Evolutionary conservation across 495 filamentous ascomycete species (phyloP).

Genomic region (Choiromyces venosus): DNA sequence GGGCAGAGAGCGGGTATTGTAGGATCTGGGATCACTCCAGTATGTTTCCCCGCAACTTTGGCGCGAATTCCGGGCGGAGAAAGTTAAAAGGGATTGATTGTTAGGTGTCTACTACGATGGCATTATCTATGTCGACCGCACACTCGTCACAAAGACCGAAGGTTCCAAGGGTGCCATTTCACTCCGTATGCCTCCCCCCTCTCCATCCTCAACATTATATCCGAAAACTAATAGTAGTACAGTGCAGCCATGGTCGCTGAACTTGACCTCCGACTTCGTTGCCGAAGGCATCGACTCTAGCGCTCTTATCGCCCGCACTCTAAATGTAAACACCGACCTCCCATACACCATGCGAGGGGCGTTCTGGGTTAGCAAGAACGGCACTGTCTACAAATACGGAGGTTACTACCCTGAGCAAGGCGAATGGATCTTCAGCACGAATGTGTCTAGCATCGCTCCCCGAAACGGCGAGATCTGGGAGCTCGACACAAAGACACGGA

Average conservation of each 20-base stretch:
- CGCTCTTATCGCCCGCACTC: neutral
- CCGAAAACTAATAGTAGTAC: neutral
- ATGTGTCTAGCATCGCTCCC: neutral
- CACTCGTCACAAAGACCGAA: neutral
- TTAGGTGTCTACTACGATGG: neutral
- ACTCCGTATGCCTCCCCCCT: neutral
- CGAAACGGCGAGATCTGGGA: conserved; percentile 11
- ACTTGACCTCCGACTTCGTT: neutral
- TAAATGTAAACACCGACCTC: neutral
- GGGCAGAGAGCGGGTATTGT: neutral
- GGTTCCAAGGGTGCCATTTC: neutral
- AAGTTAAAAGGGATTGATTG: neutral
- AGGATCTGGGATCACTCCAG: neutral
- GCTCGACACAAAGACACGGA: conserved; percentile 6
- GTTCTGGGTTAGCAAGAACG: conserved; percentile 10
- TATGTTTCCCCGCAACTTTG: neutral
- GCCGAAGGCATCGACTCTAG: neutral
- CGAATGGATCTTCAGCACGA: neutral
- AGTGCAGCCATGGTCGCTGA: neutral
- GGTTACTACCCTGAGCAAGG: conserved; percentile 2
- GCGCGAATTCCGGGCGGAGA: neutral
- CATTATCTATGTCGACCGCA: conserved; percentile 3
- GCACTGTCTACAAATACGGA: conserved; percentile 14
- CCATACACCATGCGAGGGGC: conserved; percentile 10
- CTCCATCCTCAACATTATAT: neutral